These are phyloP conservation scores for Coriaria nepalensis DNA, from an alignment of 306 rosid species.

Conservation along the genomic window DNA sequence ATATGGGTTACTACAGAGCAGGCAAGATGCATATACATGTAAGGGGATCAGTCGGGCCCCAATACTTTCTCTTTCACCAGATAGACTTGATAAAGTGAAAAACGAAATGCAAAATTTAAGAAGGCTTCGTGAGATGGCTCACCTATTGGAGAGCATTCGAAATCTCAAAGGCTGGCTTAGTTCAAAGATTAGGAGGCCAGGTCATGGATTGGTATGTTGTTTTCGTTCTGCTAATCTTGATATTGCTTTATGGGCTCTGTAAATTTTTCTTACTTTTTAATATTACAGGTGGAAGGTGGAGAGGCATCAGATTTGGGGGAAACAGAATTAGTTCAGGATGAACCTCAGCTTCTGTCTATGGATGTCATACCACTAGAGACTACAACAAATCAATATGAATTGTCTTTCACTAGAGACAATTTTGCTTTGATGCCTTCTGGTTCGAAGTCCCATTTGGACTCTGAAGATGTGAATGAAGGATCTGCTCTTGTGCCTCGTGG, in stretches of 20 bases:
- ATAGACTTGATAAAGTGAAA: conserved; percentile 28
- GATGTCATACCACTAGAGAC: conserved; percentile 31
- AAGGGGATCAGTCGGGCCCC: conserved; percentile 20
- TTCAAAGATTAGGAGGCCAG: conserved; percentile 58
- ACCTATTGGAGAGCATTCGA: conserved; percentile 79
- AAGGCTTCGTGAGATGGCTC: conserved; percentile 79
- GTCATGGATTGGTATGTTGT: conserved; percentile 55
- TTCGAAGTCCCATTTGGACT: conserved; percentile 29
- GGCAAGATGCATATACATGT: conserved; percentile 25
- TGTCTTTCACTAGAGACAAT: conserved; percentile 42
- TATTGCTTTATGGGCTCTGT: not conserved
- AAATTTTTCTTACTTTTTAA: not conserved
- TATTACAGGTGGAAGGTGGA: conserved; percentile 50
- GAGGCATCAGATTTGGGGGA: conserved; percentile 26
- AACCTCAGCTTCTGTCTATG: conserved; percentile 36
- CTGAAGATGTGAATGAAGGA: conserved; percentile 34
- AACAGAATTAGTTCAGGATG: conserved; percentile 40
- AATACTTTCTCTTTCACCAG: conserved; percentile 49
- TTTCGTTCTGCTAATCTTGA: conserved; percentile 11
- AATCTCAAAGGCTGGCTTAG: conserved; percentile 62
- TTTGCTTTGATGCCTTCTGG: conserved; percentile 44
- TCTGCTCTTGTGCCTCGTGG: conserved; percentile 37
- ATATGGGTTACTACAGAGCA: conserved; percentile 55
- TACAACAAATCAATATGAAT: conserved; percentile 37
- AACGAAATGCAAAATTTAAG: conserved; percentile 37